phyloP scores from a whole-genome alignment of 1,284 basidiomycete species.

The Wallemia hederae region DNA sequence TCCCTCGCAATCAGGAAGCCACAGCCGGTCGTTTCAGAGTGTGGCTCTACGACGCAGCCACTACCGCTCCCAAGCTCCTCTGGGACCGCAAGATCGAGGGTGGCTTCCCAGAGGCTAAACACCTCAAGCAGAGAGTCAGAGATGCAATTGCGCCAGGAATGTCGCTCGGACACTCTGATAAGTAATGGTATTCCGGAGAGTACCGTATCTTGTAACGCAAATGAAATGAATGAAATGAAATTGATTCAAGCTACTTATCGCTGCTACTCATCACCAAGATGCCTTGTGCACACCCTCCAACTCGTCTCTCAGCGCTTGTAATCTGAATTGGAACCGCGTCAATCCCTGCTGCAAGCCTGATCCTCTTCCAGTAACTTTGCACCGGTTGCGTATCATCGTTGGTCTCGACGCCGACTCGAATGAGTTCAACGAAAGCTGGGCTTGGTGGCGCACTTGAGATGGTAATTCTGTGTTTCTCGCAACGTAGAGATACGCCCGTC shows the following conservation, averaged over 20 bases:
- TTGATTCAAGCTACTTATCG: too few relatives aligned
- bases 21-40: constrained; percentile 63
- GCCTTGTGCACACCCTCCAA: neutral
- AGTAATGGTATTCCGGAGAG: too few relatives aligned
- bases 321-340: neutral
- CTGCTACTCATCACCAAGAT: neutral
- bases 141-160: constrained; percentile 47
- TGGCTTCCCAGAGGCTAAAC: constrained; percentile 63
- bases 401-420: constrained; percentile 23
- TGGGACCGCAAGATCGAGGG: constrained; percentile 67
- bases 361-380: neutral
- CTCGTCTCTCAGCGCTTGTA: neutral
- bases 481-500: constrained; percentile 56
- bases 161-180: constrained; percentile 55
- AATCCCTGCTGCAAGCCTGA: neutral
- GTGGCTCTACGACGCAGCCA: constrained; percentile 29
- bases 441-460: constrained; percentile 64
- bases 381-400: neutral
- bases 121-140: constrained; percentile 59
- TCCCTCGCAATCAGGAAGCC: constrained; percentile 46
- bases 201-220: neutral
- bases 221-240: neutral
- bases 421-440: constrained; percentile 75
- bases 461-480: constrained; percentile 62
- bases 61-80: constrained; percentile 17